Conservation (phyloP, 441 rosid genomes). For the Euphorbia corollata region DNA sequence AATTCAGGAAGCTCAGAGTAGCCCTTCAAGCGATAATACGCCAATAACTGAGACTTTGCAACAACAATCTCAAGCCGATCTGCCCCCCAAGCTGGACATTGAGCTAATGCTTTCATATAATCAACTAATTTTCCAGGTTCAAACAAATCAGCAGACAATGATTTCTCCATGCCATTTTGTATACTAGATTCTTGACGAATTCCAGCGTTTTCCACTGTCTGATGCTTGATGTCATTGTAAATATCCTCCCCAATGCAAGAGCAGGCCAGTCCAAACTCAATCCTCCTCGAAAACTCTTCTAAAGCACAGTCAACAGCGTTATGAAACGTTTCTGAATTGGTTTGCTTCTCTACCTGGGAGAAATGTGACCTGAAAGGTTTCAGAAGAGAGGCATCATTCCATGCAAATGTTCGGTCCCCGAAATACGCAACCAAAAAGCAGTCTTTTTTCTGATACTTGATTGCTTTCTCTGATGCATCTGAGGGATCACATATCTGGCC, state of each 20-base stretch:
- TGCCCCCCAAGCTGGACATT: slow-evolving; percentile 39
- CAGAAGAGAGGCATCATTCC: slow-evolving; percentile 64
- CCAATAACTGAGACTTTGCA: slow-evolving; percentile 47
- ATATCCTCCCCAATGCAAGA: slow-evolving; percentile 39
- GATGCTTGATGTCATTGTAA: slow-evolving; percentile 34
- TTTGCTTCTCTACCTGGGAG: slow-evolving; percentile 46
- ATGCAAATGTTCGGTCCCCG: slow-evolving; percentile 69
- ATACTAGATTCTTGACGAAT: slow-evolving; percentile 34
- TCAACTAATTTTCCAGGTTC: slow-evolving; percentile 41
- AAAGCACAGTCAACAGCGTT: slow-evolving; percentile 56
- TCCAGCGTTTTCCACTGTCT: slow-evolving; percentile 54
- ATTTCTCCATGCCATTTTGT: slow-evolving; percentile 33
- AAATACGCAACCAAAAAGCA: slow-evolving; percentile 69
- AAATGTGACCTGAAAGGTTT: slow-evolving; percentile 63
- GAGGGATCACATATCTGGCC: slow-evolving; percentile 65
- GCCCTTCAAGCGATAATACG: slow-evolving; percentile 50
- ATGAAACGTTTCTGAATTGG: slow-evolving; percentile 41
- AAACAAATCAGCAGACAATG: slow-evolving; percentile 27
- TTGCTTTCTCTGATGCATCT: slow-evolving; percentile 61
- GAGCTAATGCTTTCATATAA: slow-evolving; percentile 48
- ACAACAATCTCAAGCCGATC: slow-evolving; percentile 43
- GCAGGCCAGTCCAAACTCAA: slow-evolving; percentile 51
- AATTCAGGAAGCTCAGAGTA: slow-evolving; percentile 42
- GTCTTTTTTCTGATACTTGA: slow-evolving; percentile 42
- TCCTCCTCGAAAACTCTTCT: slow-evolving; percentile 56